Evolutionary conservation across 1,139 yeast species (phyloP).

Genomic region (Blastobotrys malaysiensis): DNA sequence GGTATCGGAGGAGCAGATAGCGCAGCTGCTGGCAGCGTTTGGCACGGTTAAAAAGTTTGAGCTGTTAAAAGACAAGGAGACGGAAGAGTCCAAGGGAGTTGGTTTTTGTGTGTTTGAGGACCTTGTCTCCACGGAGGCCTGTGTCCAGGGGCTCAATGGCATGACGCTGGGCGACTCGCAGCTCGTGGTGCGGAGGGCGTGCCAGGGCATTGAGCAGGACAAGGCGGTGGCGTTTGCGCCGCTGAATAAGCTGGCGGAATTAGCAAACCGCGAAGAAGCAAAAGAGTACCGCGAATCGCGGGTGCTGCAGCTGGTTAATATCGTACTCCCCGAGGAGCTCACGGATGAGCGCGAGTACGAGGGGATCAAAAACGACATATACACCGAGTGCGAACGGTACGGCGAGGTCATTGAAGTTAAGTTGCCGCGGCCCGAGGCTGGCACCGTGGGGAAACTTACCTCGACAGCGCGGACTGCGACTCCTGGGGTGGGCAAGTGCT

Average conservation of each 20-base stretch:
- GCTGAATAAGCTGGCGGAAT: conserved; percentile 22
- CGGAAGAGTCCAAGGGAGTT: conserved; percentile 38
- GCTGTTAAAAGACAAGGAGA: conserved; percentile 33
- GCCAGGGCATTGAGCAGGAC: conserved; percentile 30
- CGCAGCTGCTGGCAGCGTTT: conserved; percentile 35
- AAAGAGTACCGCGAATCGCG: conserved; percentile 30
- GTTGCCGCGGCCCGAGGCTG: conserved; percentile 63
- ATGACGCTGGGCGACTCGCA: conserved; percentile 31
- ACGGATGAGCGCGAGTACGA: conserved; percentile 46
- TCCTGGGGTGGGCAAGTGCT: conserved; percentile 69
- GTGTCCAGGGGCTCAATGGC: conserved; percentile 30
- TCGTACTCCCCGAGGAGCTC: conserved; percentile 60
- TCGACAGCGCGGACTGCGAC: conserved; percentile 26
- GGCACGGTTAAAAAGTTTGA: conserved; percentile 35
- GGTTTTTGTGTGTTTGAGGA: conserved; percentile 41
- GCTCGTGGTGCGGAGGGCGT: conserved; percentile 33
- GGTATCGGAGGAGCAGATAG: conserved; percentile 35
- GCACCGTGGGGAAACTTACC: conserved; percentile 33
- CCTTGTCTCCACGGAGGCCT: conserved; percentile 26
- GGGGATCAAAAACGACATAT: conserved; percentile 50
- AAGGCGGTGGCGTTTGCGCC: conserved; percentile 21
- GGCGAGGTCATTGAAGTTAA: conserved; percentile 52
- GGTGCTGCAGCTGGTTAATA: conserved; percentile 62
- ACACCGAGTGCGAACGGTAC: conserved; percentile 45
- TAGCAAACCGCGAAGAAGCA: conserved; percentile 11